A percentile compares a stretch with the other conserved stretches of the same genome.
Conservation (phyloP, 331 rosid genomes). For the Saraca asoca region DNA sequence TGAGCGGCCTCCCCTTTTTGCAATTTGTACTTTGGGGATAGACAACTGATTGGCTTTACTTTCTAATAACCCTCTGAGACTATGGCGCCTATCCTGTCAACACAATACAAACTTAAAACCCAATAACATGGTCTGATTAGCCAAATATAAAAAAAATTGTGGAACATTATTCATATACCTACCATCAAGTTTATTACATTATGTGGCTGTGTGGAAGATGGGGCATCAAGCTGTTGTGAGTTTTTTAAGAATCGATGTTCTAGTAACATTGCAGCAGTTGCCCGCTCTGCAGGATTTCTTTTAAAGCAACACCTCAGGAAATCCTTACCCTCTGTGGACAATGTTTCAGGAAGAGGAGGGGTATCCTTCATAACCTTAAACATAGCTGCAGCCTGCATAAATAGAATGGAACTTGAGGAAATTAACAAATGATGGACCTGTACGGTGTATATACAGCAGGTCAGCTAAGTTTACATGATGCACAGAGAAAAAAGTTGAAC, state of each 20-base stretch:
- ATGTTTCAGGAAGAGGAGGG: slow-evolving; percentile 81
- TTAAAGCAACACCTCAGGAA: slow-evolving; percentile 80
- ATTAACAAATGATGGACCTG: slow-evolving; percentile 30
- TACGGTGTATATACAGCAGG: background rate
- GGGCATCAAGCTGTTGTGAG: slow-evolving; percentile 51
- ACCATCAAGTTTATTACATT: slow-evolving; percentile 48
- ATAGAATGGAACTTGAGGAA: slow-evolving; percentile 18
- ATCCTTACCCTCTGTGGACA: slow-evolving; percentile 81
- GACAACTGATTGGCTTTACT: slow-evolving; percentile 50
- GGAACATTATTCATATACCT: slow-evolving; percentile 35
- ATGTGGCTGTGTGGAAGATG: slow-evolving; percentile 40
- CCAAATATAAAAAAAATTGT: slow-evolving; percentile 22
- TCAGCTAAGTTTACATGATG: slow-evolving; percentile 19
- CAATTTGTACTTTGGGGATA: slow-evolving; percentile 33
- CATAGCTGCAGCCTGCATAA: slow-evolving; percentile 93
- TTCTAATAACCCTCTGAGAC: slow-evolving; percentile 55
- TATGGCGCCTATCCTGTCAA: slow-evolving; percentile 56
- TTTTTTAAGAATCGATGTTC: slow-evolving; percentile 79
- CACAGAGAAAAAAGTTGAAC: slow-evolving; percentile 32
- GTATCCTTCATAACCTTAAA: slow-evolving; percentile 86
- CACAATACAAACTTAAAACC: slow-evolving; percentile 26
- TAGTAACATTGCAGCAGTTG: slow-evolving; percentile 67
- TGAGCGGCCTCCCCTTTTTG: slow-evolving; percentile 50
- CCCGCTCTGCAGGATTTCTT: slow-evolving; percentile 93
- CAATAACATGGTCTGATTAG: slow-evolving; percentile 14